Conservation (phyloP, 2,329 filamentous ascomycete species). For the Pseudogymnoascus sp. region DNA sequence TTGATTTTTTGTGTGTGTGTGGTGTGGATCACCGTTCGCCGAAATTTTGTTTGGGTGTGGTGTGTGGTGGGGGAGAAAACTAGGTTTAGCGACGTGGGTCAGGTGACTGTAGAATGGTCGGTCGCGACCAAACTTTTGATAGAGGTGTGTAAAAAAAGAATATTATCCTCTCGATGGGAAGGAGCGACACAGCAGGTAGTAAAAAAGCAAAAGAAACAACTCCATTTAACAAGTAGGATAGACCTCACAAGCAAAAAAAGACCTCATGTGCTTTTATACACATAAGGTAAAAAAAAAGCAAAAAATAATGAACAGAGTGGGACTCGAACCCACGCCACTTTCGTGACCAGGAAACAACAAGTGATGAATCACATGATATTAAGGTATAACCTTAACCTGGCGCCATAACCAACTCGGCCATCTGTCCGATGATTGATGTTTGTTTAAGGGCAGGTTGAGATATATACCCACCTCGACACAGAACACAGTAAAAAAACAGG, state of each 20-base stretch:
- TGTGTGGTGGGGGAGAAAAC: neutral
- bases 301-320: conserved; percentile 27
- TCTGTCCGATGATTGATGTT: neutral
- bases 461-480: neutral
- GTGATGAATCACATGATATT: too few relatives aligned
- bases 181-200: neutral
- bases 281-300: too few relatives aligned
- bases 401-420: neutral
- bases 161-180: neutral
- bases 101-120: neutral
- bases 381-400: neutral
- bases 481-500: too few relatives aligned
- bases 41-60: too few relatives aligned
- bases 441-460: neutral
- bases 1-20: neutral
- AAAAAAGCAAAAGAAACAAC: neutral
- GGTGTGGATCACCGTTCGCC: neutral
- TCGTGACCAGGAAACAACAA: conserved; percentile 28
- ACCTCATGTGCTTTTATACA: too few relatives aligned
- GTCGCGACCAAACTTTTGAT: neutral
- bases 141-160: too few relatives aligned
- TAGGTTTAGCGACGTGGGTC: neutral
- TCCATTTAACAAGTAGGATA: neutral
- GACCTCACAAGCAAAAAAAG: too few relatives aligned
- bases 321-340: conserved; percentile 34